Base-by-base conservation (phyloP, 1,139 yeast genomes). In the Suhomyces yuchorum region DNA sequence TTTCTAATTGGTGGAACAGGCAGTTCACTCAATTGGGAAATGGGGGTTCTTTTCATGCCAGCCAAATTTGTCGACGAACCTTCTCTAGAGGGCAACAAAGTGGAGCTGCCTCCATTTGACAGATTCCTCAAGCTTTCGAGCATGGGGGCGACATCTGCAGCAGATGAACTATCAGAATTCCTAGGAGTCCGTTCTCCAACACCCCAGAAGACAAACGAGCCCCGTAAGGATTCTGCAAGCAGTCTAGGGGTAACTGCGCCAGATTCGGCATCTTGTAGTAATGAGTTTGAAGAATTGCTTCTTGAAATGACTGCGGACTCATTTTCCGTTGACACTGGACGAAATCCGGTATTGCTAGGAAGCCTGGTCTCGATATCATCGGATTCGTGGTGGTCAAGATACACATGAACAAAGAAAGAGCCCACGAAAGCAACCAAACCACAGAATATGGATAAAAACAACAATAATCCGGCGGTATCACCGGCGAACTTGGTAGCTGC, bases 401-500 rank as follows among this genome's bases (percentile, higher is more conserved):
- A 70, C 6, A 75, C 65, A 18, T 65, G 68, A 30, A 74, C 65
- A 50, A 73, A 71, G 56, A 67, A 73, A 1, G 75, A 67, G 1
- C 78, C 76, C 17, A 64, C 33, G 40, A 75, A 71, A 0, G 73
- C 65, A 2, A 70, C 56, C 1, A 61, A 37, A 2, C 79, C 79
- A 56, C 78, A 73, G 48, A 61, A 63, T 9, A 70, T 43, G 1
- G 76, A 61, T 49, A 75, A 63, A 49, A 75, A 75, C 39, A 58
- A 53, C 44, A 75, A 59, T 23, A 75, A 63, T 0, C 68, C 74
- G 1, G 72, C 78, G 7, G 82, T 71, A 49, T 80, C 60, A 37
- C 71, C 72, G 15, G 65, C 63, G 53, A 75, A 82, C 41, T 71
- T 65, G 11, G 65, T 60, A 2, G 82, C 78, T 9, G 84, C 73